Evolutionary conservation across 2,329 filamentous ascomycete species (phyloP).

Genomic region (Sclerotinia borealis): DNA sequence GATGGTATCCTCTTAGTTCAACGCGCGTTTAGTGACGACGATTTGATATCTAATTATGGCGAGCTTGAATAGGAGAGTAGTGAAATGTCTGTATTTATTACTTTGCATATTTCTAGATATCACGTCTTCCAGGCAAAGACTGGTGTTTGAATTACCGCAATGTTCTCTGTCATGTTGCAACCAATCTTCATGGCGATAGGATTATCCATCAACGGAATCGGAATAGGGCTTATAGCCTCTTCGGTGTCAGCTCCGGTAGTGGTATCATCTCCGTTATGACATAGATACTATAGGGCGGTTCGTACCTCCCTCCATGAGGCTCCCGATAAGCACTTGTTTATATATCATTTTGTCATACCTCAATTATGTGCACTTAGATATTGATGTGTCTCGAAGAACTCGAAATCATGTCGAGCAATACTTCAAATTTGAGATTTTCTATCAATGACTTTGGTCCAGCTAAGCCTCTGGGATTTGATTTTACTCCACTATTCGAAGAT

Average conservation of each 20-base stretch:
- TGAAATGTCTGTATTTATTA: background rate
- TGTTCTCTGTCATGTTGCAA: background rate
- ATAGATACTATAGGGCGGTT: background rate
- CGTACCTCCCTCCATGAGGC: background rate
- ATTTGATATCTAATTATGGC: background rate
- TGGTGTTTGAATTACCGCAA: too few species aligned
- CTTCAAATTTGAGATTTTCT: background rate
- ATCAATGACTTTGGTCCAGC: slow-evolving; percentile 20
- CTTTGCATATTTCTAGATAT: background rate
- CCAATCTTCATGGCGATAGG: background rate
- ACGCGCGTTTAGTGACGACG: slow-evolving; percentile 8
- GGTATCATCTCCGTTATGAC: background rate
- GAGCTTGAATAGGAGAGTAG: background rate
- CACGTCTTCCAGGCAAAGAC: background rate
- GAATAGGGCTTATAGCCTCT: background rate
- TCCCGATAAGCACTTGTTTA: background rate
- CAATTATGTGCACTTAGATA: background rate
- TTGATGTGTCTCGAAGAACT: background rate
- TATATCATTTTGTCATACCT: background rate
- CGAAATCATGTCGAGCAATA: slow-evolving; percentile 5
- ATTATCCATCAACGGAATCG: background rate
- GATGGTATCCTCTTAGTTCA: background rate
- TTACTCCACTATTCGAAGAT: slow-evolving; percentile 26
- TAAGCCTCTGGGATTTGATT: slow-evolving; percentile 23
- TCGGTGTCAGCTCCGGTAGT: background rate